phyloP scores from a whole-genome alignment of 306 rosid genomes.

The Pterocarpus macrocarpus region DNA sequence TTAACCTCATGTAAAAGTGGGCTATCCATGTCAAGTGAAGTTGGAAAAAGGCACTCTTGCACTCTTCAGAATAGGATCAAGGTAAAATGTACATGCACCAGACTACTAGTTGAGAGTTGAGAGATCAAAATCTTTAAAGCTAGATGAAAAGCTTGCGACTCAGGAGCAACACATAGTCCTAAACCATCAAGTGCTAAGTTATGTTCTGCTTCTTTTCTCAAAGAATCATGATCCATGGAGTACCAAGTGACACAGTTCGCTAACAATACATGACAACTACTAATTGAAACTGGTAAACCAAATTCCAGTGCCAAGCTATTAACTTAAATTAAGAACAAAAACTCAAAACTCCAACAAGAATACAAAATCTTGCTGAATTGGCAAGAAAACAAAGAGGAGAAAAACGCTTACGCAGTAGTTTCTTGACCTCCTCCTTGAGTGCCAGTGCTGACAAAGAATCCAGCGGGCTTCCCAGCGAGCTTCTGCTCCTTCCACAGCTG shows the following conservation, averaged over 20 bases:
- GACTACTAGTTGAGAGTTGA: background rate
- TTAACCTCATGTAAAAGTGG: background rate
- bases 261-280: background rate
- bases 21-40: background rate
- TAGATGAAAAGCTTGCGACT: background rate
- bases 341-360: background rate
- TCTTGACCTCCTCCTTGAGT: conserved; percentile 99
- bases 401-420: conserved; percentile 81
- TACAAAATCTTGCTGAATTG: background rate
- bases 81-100: background rate
- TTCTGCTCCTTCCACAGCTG: conserved; percentile 87
- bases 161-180: conserved; percentile 12
- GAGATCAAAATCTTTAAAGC: background rate
- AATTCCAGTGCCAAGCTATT: background rate
- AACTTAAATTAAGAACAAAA: background rate
- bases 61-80: background rate
- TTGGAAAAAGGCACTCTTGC: background rate
- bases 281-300: conserved; percentile 12
- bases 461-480: conserved; percentile 95
- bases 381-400: background rate
- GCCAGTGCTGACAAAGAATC: conserved; percentile 92
- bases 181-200: background rate
- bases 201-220: background rate
- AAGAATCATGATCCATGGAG: too few relatives aligned
- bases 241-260: background rate